Evolutionary conservation across 148 eudicot species (phyloP), one percentile per base, ranked within the genome.

Genomic region (Chenopodium album): DNA sequence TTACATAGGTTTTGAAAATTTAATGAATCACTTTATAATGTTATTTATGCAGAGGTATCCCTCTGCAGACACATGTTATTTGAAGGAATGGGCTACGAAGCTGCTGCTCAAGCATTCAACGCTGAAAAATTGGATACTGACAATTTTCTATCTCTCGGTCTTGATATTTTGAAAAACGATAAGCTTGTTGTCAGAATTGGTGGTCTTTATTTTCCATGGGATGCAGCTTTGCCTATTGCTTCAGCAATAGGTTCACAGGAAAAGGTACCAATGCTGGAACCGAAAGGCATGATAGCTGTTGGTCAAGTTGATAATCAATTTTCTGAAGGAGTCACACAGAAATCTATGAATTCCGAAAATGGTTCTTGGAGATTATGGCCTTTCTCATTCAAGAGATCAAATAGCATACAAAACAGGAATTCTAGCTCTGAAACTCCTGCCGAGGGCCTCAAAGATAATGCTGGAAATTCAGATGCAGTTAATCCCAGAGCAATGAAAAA

Each of bases 321-420:
- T 76, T 76, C 71, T 80, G 88, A 88, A 85, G 91, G 63, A 34
- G 78, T 71, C 76, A 37, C 85, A 41, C 88, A 88, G 26, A 84
- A 85, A 63, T 80, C 81, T 19, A 48, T 79, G 59, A 86, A 89
- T 84, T 59, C 90, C 64, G 76, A 82, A 31, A 85, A 82, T 65
- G 95, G 90, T 60, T 85, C 86, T 77, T 88, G 92, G 93, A 87
- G 89, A 82, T 69, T 83, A 32, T 92, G 97, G 97, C 92, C 95
- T 56, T 96, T 91, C 83, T 81, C 88, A 34, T 87, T 83, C 47
- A 91, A 82, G 83, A 92, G 83, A 88, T 85, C 91, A 81, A 83
- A 82, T 82, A 90, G 89, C 72, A 77, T 72, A 78, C 78, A 86
- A 71, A 81, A 67, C 26, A 87, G 71, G 78, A 86, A 16, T 82